These are phyloP conservation scores for Nakazawaea populi DNA, from an alignment of 805 yeast species.

Conservation along the genomic window DNA sequence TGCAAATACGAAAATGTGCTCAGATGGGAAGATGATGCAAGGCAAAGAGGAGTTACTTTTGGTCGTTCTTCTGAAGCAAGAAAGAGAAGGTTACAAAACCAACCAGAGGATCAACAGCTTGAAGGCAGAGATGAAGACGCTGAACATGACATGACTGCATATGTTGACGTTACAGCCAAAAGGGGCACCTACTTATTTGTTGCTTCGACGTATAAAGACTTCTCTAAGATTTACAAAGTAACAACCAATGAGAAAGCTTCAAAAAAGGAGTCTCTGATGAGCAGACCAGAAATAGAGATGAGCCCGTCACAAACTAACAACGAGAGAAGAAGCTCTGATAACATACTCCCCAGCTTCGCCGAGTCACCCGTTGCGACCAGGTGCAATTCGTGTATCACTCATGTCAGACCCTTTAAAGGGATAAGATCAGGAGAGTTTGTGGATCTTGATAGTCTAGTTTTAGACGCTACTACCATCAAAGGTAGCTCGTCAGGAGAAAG, in stretches of 20 bases:
- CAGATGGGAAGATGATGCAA: slow-evolving; percentile 33
- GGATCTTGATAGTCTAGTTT: background rate
- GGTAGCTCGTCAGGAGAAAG: background rate
- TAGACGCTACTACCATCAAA: background rate
- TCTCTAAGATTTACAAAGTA: slow-evolving; percentile 6
- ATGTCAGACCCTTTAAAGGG: background rate
- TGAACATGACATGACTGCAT: slow-evolving; percentile 11
- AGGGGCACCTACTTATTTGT: slow-evolving; percentile 15
- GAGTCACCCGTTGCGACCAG: too few relatives aligned
- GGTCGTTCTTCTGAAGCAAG: slow-evolving; percentile 27
- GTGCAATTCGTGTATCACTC: too few relatives aligned
- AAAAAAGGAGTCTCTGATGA: too few relatives aligned
- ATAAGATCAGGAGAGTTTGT: background rate
- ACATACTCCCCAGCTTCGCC: too few relatives aligned
- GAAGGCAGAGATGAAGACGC: background rate
- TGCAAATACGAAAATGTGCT: slow-evolving; percentile 18
- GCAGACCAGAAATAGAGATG: too few relatives aligned
- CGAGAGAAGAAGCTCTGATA: too few relatives aligned
- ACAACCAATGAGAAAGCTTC: background rate
- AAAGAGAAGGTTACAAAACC: slow-evolving; percentile 10
- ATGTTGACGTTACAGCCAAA: slow-evolving; percentile 8
- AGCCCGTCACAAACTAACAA: too few relatives aligned
- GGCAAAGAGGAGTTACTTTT: slow-evolving; percentile 27
- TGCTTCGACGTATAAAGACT: slow-evolving; percentile 17
- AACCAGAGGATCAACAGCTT: slow-evolving; percentile 5